Evolutionary conservation across 1,284 basidiomycete genomes (phyloP).

Genomic region (Tilletia caries): DNA sequence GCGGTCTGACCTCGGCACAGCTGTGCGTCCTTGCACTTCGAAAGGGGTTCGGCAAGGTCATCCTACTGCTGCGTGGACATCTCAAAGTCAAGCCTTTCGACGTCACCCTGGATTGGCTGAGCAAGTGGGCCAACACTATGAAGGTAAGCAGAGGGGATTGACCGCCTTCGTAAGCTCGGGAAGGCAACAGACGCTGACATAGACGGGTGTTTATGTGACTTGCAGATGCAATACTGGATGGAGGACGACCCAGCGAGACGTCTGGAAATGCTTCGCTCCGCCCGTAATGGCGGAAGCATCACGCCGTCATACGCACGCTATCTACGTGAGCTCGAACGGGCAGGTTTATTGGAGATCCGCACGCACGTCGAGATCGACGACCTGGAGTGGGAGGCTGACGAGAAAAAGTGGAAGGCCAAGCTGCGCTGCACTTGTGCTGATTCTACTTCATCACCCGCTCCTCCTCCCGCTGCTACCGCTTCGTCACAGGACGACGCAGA

Average conservation of each 20-base stretch:
- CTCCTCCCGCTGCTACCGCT: not conserved
- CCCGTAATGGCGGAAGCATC: conserved; percentile 51
- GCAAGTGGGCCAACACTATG: conserved; percentile 4
- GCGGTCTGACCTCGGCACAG: conserved; percentile 55
- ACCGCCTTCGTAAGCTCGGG: no score
- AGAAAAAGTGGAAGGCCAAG: not conserved
- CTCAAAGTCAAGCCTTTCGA: conserved; percentile 53
- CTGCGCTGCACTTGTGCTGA: not conserved
- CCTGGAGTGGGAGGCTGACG: conserved; percentile 17
- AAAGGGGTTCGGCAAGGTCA: conserved; percentile 43
- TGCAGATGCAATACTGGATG: conserved; percentile 52
- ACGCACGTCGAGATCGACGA: conserved; percentile 34
- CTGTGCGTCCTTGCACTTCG: conserved; percentile 47
- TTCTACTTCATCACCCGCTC: not conserved
- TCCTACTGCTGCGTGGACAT: conserved; percentile 47
- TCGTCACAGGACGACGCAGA: not conserved
- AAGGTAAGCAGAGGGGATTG: not conserved
- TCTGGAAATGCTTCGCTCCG: conserved; percentile 32
- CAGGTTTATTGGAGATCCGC: conserved; percentile 36
- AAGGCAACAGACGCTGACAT: no score
- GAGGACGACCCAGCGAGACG: conserved; percentile 36
- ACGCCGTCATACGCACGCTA: conserved; percentile 47
- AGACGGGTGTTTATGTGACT: not conserved
- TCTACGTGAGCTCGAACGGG: conserved; percentile 31
- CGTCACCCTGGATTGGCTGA: conserved; percentile 31